Evolutionary conservation across 805 yeast species (phyloP).

Genomic region (Yarrowia yakushimensis): DNA sequence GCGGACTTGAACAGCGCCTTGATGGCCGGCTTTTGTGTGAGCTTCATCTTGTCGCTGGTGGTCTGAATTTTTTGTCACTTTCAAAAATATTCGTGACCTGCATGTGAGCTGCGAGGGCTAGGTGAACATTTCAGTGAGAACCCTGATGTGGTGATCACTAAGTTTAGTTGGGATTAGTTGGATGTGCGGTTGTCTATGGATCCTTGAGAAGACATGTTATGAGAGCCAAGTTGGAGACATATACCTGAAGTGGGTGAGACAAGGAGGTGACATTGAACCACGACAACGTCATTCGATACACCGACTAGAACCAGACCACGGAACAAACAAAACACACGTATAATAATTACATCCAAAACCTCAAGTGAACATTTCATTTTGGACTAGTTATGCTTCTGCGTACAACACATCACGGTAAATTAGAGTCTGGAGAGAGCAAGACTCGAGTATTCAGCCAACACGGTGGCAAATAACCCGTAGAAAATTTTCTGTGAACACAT

Average conservation of each 20-base stretch:
- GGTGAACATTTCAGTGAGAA: no score
- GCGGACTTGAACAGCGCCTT: conserved; percentile 26
- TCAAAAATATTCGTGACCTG: neutral
- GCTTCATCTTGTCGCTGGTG: neutral
- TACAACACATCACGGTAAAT: neutral
- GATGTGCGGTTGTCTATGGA: neutral
- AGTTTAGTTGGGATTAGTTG: neutral
- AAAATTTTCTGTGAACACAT: no score
- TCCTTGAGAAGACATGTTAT: neutral
- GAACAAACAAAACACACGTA: no score
- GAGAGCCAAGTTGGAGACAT: neutral
- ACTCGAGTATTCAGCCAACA: no score
- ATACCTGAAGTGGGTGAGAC: neutral
- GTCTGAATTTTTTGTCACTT: neutral
- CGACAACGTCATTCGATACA: no score
- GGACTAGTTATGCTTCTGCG: no score
- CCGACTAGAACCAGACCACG: no score
- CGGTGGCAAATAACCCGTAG: no score
- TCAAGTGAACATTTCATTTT: no score
- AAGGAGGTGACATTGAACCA: no score
- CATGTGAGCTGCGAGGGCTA: neutral
- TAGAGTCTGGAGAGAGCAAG: neutral
- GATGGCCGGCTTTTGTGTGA: conserved; percentile 26
- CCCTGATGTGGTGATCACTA: neutral
- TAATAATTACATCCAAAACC: no score